Evolutionary conservation across 257 asterid species (phyloP), one percentile per base, ranked within the genome.

Genomic region (Rauvolfia tetraphylla): DNA sequence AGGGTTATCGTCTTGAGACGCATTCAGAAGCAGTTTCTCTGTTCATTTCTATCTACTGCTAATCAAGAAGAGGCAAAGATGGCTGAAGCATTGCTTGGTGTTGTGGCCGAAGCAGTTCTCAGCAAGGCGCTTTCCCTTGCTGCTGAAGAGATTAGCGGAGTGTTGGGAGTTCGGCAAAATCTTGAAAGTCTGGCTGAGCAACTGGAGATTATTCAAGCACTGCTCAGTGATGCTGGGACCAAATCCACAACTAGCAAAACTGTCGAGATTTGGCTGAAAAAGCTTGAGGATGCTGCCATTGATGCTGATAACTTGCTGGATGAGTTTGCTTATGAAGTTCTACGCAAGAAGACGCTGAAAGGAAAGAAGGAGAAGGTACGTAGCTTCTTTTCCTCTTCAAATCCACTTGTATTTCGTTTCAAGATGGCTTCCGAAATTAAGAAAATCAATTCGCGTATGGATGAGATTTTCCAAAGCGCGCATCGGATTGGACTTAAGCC

Each of bases 221-320:
- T 56, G 17, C 25, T 66, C 0, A 11, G 12, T 13, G 81, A 77
- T 74, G 82, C 73, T 59, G 46, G 73, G 68, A 62, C 0, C 61
- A 71, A 46, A 17, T 23, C 56, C 17, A 11, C 51, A 2, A 18
- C 6, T 2, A 29, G 51, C 27, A 33, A n/a, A 25, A 14, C 75
- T 25, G 57, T 51, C 3, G 0, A 67, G n/a, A 0, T 54, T 22
- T 82, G 88, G 88, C 68, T 85, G 9, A n/a, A 78, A 38, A 70
- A 2, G 31, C 79, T 82, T 31, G 70, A 75, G 58, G 53, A 0
- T 41, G 56, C 67, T 10, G 82, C 81, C 67, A 58, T 4, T 70
- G 76, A 80, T 74, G 80, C 79, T 54, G 81, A 80, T 33, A n/a
- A 42, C 10, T 44, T 81, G 38, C 38, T 78, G 58, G 87, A 80